phyloP scores from a whole-genome alignment of 768 basidiomycete genomes.

The Amanita thiersii region DNA sequence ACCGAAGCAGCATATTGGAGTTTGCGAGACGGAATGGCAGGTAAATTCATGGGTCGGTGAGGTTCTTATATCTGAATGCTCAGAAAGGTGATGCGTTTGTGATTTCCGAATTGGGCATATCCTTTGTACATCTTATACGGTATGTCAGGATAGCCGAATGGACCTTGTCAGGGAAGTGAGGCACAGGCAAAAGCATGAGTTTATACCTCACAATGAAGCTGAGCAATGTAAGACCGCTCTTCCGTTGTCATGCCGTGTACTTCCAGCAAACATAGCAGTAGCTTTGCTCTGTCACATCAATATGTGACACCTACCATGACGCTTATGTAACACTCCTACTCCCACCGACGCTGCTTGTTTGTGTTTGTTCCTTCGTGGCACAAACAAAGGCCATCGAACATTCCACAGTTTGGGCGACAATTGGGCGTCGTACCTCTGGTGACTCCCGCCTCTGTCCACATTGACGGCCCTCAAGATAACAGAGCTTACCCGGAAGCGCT shows the following conservation, averaged over 20 bases:
- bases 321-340: too few species aligned
- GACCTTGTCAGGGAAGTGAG: not conserved
- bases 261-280: too few species aligned
- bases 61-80: slow-evolving; percentile 16
- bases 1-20: slow-evolving; percentile 46
- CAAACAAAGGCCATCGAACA: slow-evolving; percentile 5
- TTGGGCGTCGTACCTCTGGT: too few species aligned
- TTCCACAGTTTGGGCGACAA: too few species aligned
- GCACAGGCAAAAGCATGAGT: not conserved
- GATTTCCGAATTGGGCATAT: slow-evolving; percentile 36
- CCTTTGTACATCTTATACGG: slow-evolving; percentile 25
- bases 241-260: too few species aligned
- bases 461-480: not conserved
- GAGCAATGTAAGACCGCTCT: too few species aligned
- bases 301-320: not conserved
- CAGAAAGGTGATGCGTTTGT: slow-evolving; percentile 31
- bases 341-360: not conserved
- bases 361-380: not conserved
- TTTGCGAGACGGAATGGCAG: slow-evolving; percentile 2
- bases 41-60: slow-evolving; percentile 6
- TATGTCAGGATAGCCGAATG: not conserved
- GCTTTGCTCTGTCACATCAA: too few species aligned
- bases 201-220: too few species aligned
- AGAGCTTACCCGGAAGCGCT: not conserved
- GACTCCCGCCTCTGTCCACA: too few species aligned